phyloP scores from a whole-genome alignment of 768 basidiomycete genomes.

The Kondoa malvinella region DNA sequence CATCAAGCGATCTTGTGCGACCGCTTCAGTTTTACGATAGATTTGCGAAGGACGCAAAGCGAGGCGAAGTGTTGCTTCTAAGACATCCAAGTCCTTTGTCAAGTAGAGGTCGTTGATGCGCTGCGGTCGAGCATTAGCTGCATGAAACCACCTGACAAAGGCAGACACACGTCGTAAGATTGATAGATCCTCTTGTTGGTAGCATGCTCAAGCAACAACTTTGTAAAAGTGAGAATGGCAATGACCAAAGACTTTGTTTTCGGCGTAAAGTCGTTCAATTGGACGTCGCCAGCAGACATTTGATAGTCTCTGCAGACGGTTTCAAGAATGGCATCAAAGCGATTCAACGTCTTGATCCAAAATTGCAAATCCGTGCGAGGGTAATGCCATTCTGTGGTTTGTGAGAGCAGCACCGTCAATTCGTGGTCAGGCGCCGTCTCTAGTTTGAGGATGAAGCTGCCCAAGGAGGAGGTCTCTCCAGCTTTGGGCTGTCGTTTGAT shows the following conservation, averaged over 20 bases:
- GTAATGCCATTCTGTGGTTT: slow-evolving; percentile 65
- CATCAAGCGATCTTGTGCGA: slow-evolving; percentile 37
- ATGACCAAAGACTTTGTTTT: slow-evolving; percentile 55
- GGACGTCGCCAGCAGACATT: slow-evolving; percentile 43
- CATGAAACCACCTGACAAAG: background rate
- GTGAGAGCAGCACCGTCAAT: slow-evolving; percentile 47
- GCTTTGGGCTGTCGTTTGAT: background rate
- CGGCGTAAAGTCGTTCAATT: slow-evolving; percentile 59
- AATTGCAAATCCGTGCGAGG: slow-evolving; percentile 89
- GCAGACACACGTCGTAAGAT: slow-evolving; percentile 77
- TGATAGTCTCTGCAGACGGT: slow-evolving; percentile 67
- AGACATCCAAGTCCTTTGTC: slow-evolving; percentile 73
- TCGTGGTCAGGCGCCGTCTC: slow-evolving; percentile 49
- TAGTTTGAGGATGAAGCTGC: slow-evolving; percentile 12
- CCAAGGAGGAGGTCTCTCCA: background rate
- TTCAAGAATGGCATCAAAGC: slow-evolving; percentile 77
- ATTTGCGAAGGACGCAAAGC: slow-evolving; percentile 75
- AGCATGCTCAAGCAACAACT: slow-evolving; percentile 83
- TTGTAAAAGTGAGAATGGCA: slow-evolving; percentile 72
- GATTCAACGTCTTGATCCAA: slow-evolving; percentile 91
- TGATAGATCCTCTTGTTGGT: slow-evolving; percentile 92
- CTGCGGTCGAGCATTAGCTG: slow-evolving; percentile 34
- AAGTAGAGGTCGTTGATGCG: slow-evolving; percentile 73
- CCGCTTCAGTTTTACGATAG: slow-evolving; percentile 56
- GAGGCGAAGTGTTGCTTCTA: slow-evolving; percentile 65